Percentiles rank a stretch among this genome's conserved stretches.
Evolutionary conservation across 495 filamentous ascomycete species (phyloP).

Genomic region (Monascus purpureus): DNA sequence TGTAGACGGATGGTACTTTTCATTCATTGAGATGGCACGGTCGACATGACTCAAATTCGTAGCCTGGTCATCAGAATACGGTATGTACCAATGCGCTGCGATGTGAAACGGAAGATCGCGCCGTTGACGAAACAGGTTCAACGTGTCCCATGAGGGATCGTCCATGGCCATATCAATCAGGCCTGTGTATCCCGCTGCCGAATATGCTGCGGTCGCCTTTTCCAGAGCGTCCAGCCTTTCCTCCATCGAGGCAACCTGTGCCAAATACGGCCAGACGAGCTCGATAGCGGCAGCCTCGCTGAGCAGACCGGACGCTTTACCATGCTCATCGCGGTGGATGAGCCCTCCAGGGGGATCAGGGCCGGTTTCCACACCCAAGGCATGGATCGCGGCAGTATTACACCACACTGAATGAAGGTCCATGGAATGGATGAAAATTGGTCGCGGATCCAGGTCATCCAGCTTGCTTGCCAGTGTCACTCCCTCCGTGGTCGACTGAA

Average conservation of each 20-base stretch:
- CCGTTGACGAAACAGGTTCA: slow-evolving; percentile 31
- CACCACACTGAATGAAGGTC: slow-evolving; percentile 52
- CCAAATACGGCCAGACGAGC: slow-evolving; percentile 46
- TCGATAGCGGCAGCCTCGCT: slow-evolving; percentile 42
- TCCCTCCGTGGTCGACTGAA: slow-evolving; percentile 41
- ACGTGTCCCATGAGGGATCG: slow-evolving; percentile 41
- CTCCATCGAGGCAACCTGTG: slow-evolving; percentile 32
- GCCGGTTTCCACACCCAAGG: slow-evolving; percentile 33
- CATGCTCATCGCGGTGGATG: slow-evolving; percentile 39
- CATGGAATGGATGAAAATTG: slow-evolving; percentile 47
- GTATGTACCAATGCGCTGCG: slow-evolving; percentile 50
- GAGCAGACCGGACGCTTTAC: slow-evolving; percentile 40
- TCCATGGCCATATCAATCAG: slow-evolving; percentile 63
- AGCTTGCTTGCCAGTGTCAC: slow-evolving; percentile 38
- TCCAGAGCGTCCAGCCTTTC: slow-evolving; percentile 39
- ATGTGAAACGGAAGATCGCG: slow-evolving; percentile 39
- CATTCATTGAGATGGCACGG: slow-evolving; percentile 40
- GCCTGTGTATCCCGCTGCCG: slow-evolving; percentile 45
- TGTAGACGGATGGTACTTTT: slow-evolving; percentile 28
- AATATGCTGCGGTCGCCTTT: slow-evolving; percentile 36
- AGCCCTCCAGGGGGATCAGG: slow-evolving; percentile 40
- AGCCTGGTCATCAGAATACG: slow-evolving; percentile 23
- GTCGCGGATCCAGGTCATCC: slow-evolving; percentile 37
- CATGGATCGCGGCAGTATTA: slow-evolving; percentile 38
- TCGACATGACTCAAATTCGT: slow-evolving; percentile 41